Percentiles rank a stretch among this genome's conserved stretches.
Evolutionary conservation across 1,139 yeast genomes (phyloP).

Genomic region (Tardiomyces blankii): DNA sequence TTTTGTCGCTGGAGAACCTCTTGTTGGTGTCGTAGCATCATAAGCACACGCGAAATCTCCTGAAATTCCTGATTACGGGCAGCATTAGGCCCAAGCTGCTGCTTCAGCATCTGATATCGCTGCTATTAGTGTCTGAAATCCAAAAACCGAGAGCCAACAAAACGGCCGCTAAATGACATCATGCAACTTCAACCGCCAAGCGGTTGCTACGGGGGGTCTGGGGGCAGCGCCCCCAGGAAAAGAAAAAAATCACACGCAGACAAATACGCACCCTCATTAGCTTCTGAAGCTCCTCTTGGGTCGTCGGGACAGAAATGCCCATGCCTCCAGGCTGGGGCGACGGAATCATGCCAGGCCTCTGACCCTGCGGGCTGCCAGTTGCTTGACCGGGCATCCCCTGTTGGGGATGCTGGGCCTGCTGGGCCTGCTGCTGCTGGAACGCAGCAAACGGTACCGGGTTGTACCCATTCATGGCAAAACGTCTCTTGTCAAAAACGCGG

Average conservation of each 20-base stretch:
- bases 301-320: constrained; percentile 7
- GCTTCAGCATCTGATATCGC: constrained; percentile 13
- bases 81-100: constrained; percentile 13
- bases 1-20: background rate
- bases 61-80: constrained; percentile 13
- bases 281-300: constrained; percentile 10
- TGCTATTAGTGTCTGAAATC: background rate
- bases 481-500: too few species aligned
- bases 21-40: background rate
- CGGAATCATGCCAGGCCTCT: background rate
- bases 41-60: constrained; percentile 9
- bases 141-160: too few species aligned
- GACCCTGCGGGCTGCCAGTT: background rate
- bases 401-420: background rate
- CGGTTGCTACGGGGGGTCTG: too few species aligned
- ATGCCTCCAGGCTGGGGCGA: constrained; percentile 1
- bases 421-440: background rate
- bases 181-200: too few species aligned
- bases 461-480: background rate
- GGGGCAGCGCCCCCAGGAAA: too few species aligned
- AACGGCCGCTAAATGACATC: too few species aligned
- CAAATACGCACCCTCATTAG: constrained; percentile 3
- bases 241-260: too few species aligned
- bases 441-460: background rate
- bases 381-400: background rate